These are phyloP conservation scores for Cercospora zeae-maydis DNA, from an alignment of 2,329 filamentous ascomycete species.

Conservation along the genomic window DNA sequence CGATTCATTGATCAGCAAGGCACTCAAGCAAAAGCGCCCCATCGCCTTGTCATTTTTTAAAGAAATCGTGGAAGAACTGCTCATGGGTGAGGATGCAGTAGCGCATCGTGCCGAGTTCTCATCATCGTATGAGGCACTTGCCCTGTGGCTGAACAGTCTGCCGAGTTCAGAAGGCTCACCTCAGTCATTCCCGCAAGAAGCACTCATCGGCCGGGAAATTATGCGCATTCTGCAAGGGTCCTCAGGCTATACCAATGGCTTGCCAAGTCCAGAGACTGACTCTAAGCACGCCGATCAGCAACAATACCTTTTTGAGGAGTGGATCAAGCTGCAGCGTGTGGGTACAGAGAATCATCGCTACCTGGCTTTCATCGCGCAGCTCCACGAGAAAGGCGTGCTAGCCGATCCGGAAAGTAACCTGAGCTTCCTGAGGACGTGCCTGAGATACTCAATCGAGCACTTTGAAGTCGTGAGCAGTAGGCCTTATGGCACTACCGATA, in stretches of 20 bases:
- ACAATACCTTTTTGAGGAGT: constrained; percentile 94
- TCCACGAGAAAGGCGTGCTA: constrained; percentile 71
- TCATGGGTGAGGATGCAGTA: constrained; percentile 73
- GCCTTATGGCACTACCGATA: constrained; percentile 57
- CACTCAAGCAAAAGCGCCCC: constrained; percentile 66
- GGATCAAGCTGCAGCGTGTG: constrained; percentile 79
- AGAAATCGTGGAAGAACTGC: constrained; percentile 70
- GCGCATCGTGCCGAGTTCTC: constrained; percentile 83
- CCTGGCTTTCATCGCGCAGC: constrained; percentile 75
- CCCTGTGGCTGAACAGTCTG: constrained; percentile 75
- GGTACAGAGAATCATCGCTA: constrained; percentile 69
- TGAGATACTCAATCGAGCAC: constrained; percentile 73
- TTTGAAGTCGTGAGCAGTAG: constrained; percentile 69
- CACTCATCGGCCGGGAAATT: constrained; percentile 65
- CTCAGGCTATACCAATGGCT: constrained; percentile 54
- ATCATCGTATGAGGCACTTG: constrained; percentile 74
- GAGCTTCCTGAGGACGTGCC: constrained; percentile 72
- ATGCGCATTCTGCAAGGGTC: constrained; percentile 61
- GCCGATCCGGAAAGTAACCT: constrained; percentile 71
- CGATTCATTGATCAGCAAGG: constrained; percentile 65
- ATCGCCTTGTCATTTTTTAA: constrained; percentile 76
- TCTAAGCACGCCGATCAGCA: constrained; percentile 72
- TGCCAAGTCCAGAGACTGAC: constrained; percentile 56
- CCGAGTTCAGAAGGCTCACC: constrained; percentile 26
- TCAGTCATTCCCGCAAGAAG: constrained; percentile 35